phyloP scores from a whole-genome alignment of 495 filamentous ascomycete species.

The Xylaria longipes region DNA sequence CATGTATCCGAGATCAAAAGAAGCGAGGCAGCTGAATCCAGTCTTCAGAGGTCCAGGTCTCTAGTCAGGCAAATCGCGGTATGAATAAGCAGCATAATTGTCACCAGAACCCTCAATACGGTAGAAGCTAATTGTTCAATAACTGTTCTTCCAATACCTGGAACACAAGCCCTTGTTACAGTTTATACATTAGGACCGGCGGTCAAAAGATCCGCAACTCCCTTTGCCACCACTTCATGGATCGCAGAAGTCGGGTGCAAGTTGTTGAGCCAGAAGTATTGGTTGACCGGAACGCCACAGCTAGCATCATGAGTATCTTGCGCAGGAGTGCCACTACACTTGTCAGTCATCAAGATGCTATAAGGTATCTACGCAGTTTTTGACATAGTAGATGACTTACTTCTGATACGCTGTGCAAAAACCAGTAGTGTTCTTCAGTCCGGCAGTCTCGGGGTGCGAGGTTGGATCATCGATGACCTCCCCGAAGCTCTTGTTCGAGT shows the following conservation, averaged over 20 bases:
- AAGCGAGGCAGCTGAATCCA: neutral
- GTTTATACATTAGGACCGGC: conserved; percentile 43
- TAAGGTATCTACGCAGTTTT: neutral
- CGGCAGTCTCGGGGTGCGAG: conserved; percentile 50
- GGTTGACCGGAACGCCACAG: conserved; percentile 59
- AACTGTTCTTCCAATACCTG: neutral
- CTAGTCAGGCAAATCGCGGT: neutral
- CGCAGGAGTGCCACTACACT: conserved; percentile 58
- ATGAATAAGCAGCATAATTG: neutral
- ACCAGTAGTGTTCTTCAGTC: conserved; percentile 59
- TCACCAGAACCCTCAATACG: neutral
- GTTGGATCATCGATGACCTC: conserved; percentile 61
- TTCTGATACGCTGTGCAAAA: conserved; percentile 63
- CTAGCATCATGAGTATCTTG: conserved; percentile 53
- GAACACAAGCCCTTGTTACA: neutral
- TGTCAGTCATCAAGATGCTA: conserved; percentile 23
- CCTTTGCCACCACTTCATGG: conserved; percentile 61
- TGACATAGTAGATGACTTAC: conserved; percentile 43
- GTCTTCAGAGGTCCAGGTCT: neutral
- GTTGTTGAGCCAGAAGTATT: conserved; percentile 69
- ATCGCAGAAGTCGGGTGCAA: conserved; percentile 67
- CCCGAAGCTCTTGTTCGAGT: conserved; percentile 57
- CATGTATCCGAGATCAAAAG: neutral
- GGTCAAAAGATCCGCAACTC: conserved; percentile 52
- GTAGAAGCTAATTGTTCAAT: neutral